These are phyloP conservation scores for Henckelia pumila DNA, from an alignment of 257 asterid genomes.

Conservation along the genomic window DNA sequence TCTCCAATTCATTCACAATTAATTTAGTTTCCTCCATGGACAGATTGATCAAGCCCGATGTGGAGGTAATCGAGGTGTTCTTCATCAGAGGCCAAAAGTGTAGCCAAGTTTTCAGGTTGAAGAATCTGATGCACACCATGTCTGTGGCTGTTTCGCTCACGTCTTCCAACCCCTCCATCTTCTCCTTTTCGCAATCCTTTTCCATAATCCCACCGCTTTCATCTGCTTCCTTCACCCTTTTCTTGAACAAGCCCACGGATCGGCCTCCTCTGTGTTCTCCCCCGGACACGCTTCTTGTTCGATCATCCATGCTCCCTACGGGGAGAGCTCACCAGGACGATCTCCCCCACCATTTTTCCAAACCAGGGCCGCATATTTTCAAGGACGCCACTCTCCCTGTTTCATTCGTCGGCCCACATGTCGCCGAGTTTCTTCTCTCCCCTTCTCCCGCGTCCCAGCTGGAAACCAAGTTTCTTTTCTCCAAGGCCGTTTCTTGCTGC, in stretches of 20 bases:
- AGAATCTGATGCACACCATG: slow-evolving; percentile 89
- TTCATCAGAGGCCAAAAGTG: slow-evolving; percentile 51
- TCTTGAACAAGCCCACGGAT: slow-evolving; percentile 29
- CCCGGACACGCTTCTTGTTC: slow-evolving; percentile 41
- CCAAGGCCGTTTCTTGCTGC: slow-evolving; percentile 51
- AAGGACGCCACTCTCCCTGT: slow-evolving; percentile 61
- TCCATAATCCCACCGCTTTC: slow-evolving; percentile 68
- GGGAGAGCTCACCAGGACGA: slow-evolving; percentile 66
- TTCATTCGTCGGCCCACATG: slow-evolving; percentile 51
- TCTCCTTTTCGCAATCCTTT: slow-evolving; percentile 45
- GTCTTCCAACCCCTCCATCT: slow-evolving; percentile 43
- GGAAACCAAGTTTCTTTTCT: slow-evolving; percentile 36
- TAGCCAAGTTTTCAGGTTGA: slow-evolving; percentile 49
- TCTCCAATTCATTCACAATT: too few species aligned
- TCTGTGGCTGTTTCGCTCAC: slow-evolving; percentile 70
- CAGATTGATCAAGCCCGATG: slow-evolving; percentile 64
- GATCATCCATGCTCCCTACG: slow-evolving; percentile 73
- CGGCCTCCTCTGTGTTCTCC: slow-evolving; percentile 61
- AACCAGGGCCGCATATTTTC: slow-evolving; percentile 61
- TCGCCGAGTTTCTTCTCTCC: slow-evolving; percentile 53
- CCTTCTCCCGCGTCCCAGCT: slow-evolving; percentile 30
- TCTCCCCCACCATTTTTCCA: slow-evolving; percentile 59
- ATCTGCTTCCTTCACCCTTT: slow-evolving; percentile 41
- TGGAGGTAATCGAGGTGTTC: slow-evolving; percentile 34
- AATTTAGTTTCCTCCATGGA: too few species aligned